Evolutionary conservation across 768 basidiomycete genomes (phyloP).

Genomic region (Lactifluus subvellereus): DNA sequence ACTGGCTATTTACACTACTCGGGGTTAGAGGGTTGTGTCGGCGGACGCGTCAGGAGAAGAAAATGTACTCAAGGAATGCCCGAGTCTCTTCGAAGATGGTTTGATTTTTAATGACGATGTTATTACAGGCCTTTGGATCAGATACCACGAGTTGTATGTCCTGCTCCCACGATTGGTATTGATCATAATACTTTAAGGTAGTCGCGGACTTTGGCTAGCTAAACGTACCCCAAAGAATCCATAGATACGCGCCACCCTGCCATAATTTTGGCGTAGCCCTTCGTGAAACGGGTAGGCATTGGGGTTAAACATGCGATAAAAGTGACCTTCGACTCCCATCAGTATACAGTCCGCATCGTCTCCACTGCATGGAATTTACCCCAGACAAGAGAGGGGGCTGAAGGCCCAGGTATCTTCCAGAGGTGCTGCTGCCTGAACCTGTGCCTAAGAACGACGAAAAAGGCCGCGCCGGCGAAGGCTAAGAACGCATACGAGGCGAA

Average conservation of each 20-base stretch:
- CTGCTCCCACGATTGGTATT: neutral
- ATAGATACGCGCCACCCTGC: neutral
- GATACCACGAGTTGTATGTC: constrained; percentile 6
- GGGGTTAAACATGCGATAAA: neutral
- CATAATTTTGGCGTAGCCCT: neutral
- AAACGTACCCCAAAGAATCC: neutral
- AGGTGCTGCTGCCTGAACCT: neutral
- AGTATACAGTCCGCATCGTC: neutral
- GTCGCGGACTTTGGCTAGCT: neutral
- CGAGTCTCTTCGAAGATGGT: neutral
- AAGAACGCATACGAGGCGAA: neutral
- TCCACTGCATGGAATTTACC: neutral
- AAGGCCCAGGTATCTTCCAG: constrained; percentile 4
- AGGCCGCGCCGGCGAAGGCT: neutral
- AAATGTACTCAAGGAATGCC: neutral
- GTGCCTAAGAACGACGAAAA: neutral
- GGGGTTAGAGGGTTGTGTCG: too few species aligned
- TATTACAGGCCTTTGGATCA: constrained; percentile 4
- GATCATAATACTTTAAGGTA: neutral
- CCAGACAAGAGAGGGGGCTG: neutral
- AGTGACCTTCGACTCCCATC: neutral
- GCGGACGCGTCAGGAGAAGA: too few species aligned
- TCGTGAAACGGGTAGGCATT: neutral
- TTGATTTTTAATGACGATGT: constrained; percentile 4
- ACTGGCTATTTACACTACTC: neutral